phyloP scores from a whole-genome alignment of 2,329 filamentous ascomycete species.

The Rhinocladiella mackenziei region DNA sequence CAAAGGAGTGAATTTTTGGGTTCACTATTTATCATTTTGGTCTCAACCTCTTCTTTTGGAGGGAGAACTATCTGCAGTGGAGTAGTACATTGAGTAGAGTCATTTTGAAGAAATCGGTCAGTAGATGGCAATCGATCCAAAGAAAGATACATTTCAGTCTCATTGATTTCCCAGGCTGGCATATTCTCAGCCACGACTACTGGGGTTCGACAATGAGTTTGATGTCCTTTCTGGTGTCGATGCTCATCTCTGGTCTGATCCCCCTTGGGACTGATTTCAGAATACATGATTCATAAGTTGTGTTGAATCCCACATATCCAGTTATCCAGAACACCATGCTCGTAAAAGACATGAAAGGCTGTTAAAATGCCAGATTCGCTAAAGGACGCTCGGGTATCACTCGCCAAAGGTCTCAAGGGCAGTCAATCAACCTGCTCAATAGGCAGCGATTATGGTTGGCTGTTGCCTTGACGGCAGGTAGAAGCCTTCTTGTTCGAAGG shows the following conservation, averaged over 20 bases:
- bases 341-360: conserved; percentile 10
- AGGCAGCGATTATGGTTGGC: conserved; percentile 48
- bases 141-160: no score
- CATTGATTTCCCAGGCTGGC: no score
- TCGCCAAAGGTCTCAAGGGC: conserved; percentile 24
- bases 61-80: conserved; percentile 11
- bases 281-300: no score
- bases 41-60: conserved; percentile 11
- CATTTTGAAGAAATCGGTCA: no score
- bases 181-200: no score
- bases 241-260: no score
- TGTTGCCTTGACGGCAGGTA: conserved; percentile 44
- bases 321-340: conserved; percentile 22
- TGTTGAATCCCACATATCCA: no score
- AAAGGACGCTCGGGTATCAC: conserved; percentile 25
- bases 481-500: conserved; percentile 48
- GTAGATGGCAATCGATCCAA: no score
- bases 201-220: no score
- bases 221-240: no score
- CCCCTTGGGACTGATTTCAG: no score
- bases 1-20: neutral
- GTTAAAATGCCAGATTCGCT: conserved; percentile 10
- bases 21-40: neutral
- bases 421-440: conserved; percentile 36
- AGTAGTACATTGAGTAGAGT: conserved; percentile 15